Evolutionary conservation across 768 basidiomycete species (phyloP), one percentile per base, ranked within the genome.

Genomic region (Amanita phalloides): DNA sequence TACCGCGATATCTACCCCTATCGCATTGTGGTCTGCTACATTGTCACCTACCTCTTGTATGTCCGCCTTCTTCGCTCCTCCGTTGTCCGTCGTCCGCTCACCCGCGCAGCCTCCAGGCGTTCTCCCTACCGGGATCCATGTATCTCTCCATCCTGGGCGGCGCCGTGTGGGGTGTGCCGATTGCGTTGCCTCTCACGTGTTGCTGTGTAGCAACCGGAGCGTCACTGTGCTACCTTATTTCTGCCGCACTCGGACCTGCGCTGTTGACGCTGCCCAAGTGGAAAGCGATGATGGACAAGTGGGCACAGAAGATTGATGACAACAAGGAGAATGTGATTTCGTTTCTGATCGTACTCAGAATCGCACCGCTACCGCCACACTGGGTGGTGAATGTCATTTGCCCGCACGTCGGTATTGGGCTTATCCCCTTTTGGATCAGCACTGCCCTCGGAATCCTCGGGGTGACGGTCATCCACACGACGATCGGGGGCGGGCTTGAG

Each of bases 91-190:
- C 26, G 21, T 28, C 32, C n/a, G 38, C 54, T 57, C 53, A 49
- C 53, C 23, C 20, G 20, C 36, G 8, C 61, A 95, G 93, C 68
- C 74, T 97, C 6, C 94, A 98, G 73, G 91, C 92, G 0, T 98
- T 97, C 68, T 94, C 93, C 6, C 76, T 97, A 11, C 94, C 95
- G 0, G 94, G 94, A 1, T 95, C 92, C 39, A 95, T 98, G 93
- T 98, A 98, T 63, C 79, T 98, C 45, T 92, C 92, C 49, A 96
- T 98, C 60, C 81, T 97, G 10, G 93, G 89, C 17, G 95, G 95
- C 32, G 95, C 95, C 0, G 87, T 96, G 3, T 98, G 92, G 84
- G 94, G 94, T 36, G 84, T 95, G 26, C 68, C 88, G 2, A 69
- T 82, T 9, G 94, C 94, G 0, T 75, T 97, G 4, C 86, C 89